A percentile compares a stretch with the other conserved stretches of the same genome.
phyloP scores from a whole-genome alignment of 148 eudicot genomes.

The Chenopodium berlandieri region DNA sequence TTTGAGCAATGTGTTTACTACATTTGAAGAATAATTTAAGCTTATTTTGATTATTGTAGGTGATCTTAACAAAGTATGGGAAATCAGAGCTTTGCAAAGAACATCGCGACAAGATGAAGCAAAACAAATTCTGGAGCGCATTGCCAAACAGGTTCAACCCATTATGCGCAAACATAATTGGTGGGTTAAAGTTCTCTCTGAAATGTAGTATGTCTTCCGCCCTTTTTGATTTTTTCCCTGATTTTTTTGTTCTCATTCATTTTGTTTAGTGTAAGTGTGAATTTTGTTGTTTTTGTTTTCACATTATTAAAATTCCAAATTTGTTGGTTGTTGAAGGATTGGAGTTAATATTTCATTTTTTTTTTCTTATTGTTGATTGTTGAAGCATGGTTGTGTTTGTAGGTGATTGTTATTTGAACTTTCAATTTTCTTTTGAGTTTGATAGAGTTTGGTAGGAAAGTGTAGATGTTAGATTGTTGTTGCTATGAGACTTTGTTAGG shows the following conservation, averaged over 20 bases:
- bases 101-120: slow-evolving; percentile 68
- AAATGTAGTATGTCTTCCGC: slow-evolving; percentile 51
- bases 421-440: neutral
- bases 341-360: too few species aligned
- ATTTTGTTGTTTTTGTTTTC: too few species aligned
- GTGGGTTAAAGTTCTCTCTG: slow-evolving; percentile 87
- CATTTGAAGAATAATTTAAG: too few species aligned
- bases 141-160: slow-evolving; percentile 90
- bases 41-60: slow-evolving; percentile 15
- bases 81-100: slow-evolving; percentile 63
- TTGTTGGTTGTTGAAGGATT: too few species aligned
- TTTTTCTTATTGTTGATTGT: neutral
- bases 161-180: slow-evolving; percentile 88
- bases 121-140: slow-evolving; percentile 50
- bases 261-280: too few species aligned
- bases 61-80: slow-evolving; percentile 89
- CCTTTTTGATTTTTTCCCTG: neutral
- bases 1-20: too few species aligned
- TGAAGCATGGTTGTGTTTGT: neutral
- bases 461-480: too few species aligned
- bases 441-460: neutral
- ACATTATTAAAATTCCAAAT: too few species aligned
- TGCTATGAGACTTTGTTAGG: too few species aligned
- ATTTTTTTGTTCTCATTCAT: too few species aligned
- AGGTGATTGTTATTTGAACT: neutral